Conservation (phyloP, 148 eudicot species). For the Bassia scoparia region DNA sequence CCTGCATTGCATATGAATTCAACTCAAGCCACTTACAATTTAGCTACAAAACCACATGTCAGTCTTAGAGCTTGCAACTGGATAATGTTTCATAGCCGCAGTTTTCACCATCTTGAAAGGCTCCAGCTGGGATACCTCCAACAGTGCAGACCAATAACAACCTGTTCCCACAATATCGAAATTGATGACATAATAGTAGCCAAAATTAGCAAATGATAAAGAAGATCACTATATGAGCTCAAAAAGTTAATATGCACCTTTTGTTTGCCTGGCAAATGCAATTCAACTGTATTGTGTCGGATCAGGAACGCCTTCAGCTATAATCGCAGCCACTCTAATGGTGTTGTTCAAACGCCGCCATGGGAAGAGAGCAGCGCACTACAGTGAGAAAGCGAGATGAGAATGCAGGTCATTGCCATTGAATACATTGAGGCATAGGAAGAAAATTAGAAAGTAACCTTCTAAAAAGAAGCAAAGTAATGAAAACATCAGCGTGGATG, state of each 20-base stretch:
- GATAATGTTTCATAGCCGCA: constrained; percentile 86
- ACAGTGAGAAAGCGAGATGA: constrained; percentile 20
- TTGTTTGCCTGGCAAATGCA: constrained; percentile 85
- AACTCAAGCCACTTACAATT: constrained; percentile 57
- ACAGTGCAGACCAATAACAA: constrained; percentile 97
- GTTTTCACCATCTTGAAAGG: constrained; percentile 99
- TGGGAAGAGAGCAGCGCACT: constrained; percentile 96
- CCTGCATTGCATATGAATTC: not conserved
- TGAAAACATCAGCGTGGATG: constrained; percentile 99
- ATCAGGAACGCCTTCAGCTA: constrained; percentile 98
- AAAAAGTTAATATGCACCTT: constrained; percentile 47
- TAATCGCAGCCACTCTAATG: constrained; percentile 85
- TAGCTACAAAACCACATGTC: constrained; percentile 99
- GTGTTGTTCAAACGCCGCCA: constrained; percentile 93
- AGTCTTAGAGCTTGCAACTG: constrained; percentile 89
- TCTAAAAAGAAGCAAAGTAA: constrained; percentile 94
- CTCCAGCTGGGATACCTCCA: constrained; percentile 98
- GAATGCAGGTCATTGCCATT: not conserved
- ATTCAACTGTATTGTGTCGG: constrained; percentile 90
- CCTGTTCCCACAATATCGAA: constrained; percentile 39
- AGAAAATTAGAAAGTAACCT: constrained; percentile 41
- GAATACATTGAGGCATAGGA: not conserved
- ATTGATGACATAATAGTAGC: not conserved
- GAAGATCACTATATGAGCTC: not conserved
- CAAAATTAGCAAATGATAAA: not conserved